Percentiles rank a stretch among this genome's conserved stretches.
Conservation (phyloP, 805 yeast genomes). For the Saccharomycopsis oosterbeekiorum region DNA sequence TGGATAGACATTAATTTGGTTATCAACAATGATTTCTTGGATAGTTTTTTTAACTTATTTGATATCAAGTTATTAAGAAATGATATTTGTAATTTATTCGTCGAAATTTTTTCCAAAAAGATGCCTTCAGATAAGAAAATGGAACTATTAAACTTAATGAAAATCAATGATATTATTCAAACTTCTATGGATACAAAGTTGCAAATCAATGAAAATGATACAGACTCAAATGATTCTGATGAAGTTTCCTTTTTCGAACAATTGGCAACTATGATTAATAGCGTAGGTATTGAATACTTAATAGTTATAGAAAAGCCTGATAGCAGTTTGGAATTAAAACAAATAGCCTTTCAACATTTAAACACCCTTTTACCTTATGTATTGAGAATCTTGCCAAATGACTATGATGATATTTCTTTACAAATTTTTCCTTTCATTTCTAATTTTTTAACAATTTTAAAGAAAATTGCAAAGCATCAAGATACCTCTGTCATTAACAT, state of each 20-base stretch:
- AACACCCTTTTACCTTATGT: conserved; percentile 62
- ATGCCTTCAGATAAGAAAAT: conserved; percentile 49
- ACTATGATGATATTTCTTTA: conserved; percentile 77
- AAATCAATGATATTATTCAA: conserved; percentile 29
- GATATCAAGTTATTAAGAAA: conserved; percentile 38
- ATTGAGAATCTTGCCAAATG: conserved; percentile 63
- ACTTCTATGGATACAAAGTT: conserved; percentile 25
- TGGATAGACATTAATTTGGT: conserved; percentile 86
- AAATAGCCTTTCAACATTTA: conserved; percentile 33
- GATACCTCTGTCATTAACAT: conserved; percentile 27
- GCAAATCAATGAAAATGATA: conserved; percentile 28
- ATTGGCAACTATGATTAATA: conserved; percentile 62
- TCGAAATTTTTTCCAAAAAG: conserved; percentile 46
- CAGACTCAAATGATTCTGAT: conserved; percentile 27
- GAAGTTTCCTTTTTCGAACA: conserved; percentile 59
- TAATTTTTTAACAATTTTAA: conserved; percentile 60
- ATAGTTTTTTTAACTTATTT: conserved; percentile 49
- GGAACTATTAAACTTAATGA: conserved; percentile 60
- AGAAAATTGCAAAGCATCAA: conserved; percentile 38
- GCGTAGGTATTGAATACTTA: conserved; percentile 69
- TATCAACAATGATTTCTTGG: conserved; percentile 48
- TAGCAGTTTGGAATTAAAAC: conserved; percentile 29
- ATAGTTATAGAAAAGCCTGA: conserved; percentile 51
- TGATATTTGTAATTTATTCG: conserved; percentile 46
- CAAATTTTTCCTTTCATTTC: conserved; percentile 78